These are phyloP conservation scores for Talaromyces sp. DNA, from an alignment of 2,329 filamentous ascomycete species.

Conservation along the genomic window DNA sequence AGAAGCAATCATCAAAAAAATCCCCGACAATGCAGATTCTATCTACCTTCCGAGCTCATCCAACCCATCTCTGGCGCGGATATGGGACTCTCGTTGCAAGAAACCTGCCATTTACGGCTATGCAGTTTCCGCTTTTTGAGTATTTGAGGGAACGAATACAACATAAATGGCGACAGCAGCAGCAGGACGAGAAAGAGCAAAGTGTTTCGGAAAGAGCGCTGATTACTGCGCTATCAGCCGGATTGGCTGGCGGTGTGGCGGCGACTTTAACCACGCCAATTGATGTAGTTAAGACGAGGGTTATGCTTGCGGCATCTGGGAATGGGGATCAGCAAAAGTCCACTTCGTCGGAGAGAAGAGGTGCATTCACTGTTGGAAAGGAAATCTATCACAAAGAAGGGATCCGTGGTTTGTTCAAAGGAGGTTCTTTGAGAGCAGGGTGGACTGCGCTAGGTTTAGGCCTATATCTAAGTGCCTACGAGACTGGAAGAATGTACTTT, in stretches of 20 bases:
- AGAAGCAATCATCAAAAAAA: conserved; percentile 17
- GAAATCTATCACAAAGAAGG: conserved; percentile 67
- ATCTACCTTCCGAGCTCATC: conserved; percentile 54
- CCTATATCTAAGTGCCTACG: conserved; percentile 81
- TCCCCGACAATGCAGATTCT: conserved; percentile 57
- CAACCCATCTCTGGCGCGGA: conserved; percentile 59
- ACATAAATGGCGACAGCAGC: conserved; percentile 34
- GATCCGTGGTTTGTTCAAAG: conserved; percentile 67
- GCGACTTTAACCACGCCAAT: conserved; percentile 82
- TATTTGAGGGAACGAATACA: conserved; percentile 57
- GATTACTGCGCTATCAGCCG: conserved; percentile 71
- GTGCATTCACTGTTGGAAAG: conserved; percentile 55
- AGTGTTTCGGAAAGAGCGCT: conserved; percentile 52
- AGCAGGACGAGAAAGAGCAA: conserved; percentile 17
- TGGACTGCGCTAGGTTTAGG: conserved; percentile 85
- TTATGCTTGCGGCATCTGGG: conserved; percentile 69
- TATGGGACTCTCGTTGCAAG: conserved; percentile 78
- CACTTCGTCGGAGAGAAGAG: conserved; percentile 18
- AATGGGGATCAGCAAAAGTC: conserved; percentile 1
- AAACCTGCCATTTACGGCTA: conserved; percentile 80
- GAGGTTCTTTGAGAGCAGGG: conserved; percentile 65
- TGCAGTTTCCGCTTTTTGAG: conserved; percentile 88
- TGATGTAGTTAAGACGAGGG: conserved; percentile 83
- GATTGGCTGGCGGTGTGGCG: conserved; percentile 67
- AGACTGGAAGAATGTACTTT: conserved; percentile 67